These are phyloP conservation scores for Aureobasidium melanogenum DNA, from an alignment of 2,329 filamentous ascomycete genomes.

Conservation along the genomic window DNA sequence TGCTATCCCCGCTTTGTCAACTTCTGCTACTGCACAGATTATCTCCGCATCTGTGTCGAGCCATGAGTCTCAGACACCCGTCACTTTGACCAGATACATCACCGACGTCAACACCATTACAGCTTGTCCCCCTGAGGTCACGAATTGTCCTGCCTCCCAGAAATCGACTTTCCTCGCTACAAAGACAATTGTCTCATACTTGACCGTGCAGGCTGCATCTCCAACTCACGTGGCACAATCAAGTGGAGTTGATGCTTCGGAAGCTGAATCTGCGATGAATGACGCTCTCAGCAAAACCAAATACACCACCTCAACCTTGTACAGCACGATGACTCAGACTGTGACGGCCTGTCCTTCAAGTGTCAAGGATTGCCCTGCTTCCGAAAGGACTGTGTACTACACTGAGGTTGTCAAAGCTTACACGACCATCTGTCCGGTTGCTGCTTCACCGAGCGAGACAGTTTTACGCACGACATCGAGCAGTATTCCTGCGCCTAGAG, in stretches of 20 bases:
- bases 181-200: neutral
- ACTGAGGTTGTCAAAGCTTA: neutral
- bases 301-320: neutral
- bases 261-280: neutral
- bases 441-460: too few relatives aligned
- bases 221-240: neutral
- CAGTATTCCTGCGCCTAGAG: too few relatives aligned
- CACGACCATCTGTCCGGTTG: neutral
- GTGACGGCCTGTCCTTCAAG: neutral
- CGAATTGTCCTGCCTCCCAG: neutral
- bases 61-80: neutral
- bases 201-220: neutral
- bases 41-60: neutral
- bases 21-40: neutral
- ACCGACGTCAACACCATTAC: neutral
- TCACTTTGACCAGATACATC: neutral
- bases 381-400: neutral
- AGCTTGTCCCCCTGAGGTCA: neutral
- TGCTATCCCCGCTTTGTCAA: neutral
- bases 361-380: neutral
- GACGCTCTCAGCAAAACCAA: too few relatives aligned
- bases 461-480: too few relatives aligned
- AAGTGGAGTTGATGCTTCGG: neutral
- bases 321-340: neutral
- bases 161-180: neutral